Percentiles rank a stretch among this genome's conserved stretches.
Evolutionary conservation across 1,284 basidiomycete species (phyloP).

Genomic region (Volvariella volvacea): DNA sequence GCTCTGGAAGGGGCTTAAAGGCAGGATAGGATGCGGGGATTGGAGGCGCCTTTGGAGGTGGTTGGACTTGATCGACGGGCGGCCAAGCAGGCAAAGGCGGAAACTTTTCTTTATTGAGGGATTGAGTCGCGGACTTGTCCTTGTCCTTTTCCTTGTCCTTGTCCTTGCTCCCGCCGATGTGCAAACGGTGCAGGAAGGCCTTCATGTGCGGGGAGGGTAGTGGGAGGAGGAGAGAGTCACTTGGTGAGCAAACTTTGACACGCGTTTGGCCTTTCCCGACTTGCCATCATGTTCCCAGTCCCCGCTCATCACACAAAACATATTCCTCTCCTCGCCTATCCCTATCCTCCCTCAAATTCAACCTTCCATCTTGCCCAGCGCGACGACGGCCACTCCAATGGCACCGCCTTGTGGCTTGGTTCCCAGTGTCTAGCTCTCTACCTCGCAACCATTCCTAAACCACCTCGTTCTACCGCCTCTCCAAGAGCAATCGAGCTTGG

Average conservation of each 20-base stretch:
- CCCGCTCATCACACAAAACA: constrained; percentile 72
- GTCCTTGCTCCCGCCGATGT: constrained; percentile 58
- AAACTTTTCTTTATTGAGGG: constrained; percentile 52
- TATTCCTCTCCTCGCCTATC: constrained; percentile 40
- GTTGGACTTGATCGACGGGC: constrained; percentile 23
- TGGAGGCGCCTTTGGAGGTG: constrained; percentile 26
- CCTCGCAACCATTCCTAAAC: constrained; percentile 30
- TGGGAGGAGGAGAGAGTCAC: constrained; percentile 1
- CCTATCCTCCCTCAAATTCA: constrained; percentile 27
- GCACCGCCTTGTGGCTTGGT: constrained; percentile 85
- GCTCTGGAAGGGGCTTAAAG: constrained; percentile 66
- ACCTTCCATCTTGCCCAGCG: constrained; percentile 46
- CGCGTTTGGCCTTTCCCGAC: not conserved
- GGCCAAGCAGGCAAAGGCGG: constrained; percentile 63
- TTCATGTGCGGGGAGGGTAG: constrained; percentile 45
- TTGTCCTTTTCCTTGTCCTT: constrained; percentile 54
- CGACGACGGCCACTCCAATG: constrained; percentile 62
- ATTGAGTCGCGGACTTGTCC: constrained; percentile 22
- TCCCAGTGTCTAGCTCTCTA: constrained; percentile 70
- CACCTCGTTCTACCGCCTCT: constrained; percentile 16
- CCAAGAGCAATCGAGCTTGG: constrained; percentile 72
- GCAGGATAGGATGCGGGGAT: constrained; percentile 41
- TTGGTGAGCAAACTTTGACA: not conserved
- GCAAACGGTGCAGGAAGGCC: constrained; percentile 70
- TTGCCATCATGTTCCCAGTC: not conserved